A percentile compares a stretch with the other conserved stretches of the same genome.
These are phyloP conservation scores for Mycotypha africana DNA, from an alignment of 371 early-diverging fungal species.

Conservation along the genomic window DNA sequence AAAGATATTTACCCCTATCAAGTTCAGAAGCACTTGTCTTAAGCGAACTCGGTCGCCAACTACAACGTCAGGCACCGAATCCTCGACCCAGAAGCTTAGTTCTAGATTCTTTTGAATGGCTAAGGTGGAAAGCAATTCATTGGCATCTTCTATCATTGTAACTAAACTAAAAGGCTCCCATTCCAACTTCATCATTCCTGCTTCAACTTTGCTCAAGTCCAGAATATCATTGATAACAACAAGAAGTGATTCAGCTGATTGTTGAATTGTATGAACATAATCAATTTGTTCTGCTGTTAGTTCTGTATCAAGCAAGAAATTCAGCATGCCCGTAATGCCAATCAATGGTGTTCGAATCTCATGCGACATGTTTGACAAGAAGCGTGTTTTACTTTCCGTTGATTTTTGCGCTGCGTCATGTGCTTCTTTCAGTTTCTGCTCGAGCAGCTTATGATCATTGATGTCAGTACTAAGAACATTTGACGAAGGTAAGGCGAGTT, in stretches of 20 bases:
- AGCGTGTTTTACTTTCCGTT: slow-evolving; percentile 65
- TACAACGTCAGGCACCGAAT: slow-evolving; percentile 54
- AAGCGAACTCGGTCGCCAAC: slow-evolving; percentile 55
- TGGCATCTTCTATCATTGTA: slow-evolving; percentile 59
- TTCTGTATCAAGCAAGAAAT: slow-evolving; percentile 58
- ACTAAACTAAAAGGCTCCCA: slow-evolving; percentile 56
- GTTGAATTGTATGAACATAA: slow-evolving; percentile 62
- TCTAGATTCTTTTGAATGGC: slow-evolving; percentile 59
- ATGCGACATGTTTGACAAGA: slow-evolving; percentile 66
- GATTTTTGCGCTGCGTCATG: slow-evolving; percentile 65
- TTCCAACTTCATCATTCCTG: slow-evolving; percentile 68
- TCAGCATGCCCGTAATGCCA: slow-evolving; percentile 64
- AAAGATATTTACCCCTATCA: slow-evolving; percentile 48
- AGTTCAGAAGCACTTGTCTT: slow-evolving; percentile 53
- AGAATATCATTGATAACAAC: slow-evolving; percentile 68
- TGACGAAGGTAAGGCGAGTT: too few relatives aligned
- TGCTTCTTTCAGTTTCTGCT: slow-evolving; percentile 62
- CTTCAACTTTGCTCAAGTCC: slow-evolving; percentile 66
- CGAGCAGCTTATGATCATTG: slow-evolving; percentile 58
- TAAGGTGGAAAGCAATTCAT: slow-evolving; percentile 53
- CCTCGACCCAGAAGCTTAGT: slow-evolving; percentile 55
- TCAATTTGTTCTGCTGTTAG: slow-evolving; percentile 59
- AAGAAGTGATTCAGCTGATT: slow-evolving; percentile 56
- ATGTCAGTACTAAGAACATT: slow-evolving; percentile 46
- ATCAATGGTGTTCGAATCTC: slow-evolving; percentile 65